A percentile compares a stretch with the other conserved stretches of the same genome.
phyloP scores from a whole-genome alignment of 1,284 basidiomycete species.

The Rhodofomes roseus region DNA sequence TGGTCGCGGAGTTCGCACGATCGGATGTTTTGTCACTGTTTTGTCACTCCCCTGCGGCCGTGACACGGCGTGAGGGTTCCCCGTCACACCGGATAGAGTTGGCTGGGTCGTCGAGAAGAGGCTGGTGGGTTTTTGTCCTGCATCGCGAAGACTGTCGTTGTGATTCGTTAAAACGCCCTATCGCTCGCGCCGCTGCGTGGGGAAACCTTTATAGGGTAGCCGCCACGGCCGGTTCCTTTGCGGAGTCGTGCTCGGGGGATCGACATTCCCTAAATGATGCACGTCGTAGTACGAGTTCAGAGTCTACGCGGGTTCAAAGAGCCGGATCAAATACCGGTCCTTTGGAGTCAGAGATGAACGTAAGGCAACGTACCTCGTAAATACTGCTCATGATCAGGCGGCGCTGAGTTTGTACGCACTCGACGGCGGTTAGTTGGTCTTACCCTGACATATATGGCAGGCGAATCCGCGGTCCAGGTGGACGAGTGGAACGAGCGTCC shows the following conservation, averaged over 20 bases:
- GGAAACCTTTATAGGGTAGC: background rate
- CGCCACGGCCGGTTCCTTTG: background rate
- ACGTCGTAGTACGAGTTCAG: background rate
- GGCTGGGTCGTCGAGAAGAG: background rate
- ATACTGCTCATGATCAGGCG: too few species aligned
- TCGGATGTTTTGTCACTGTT: background rate
- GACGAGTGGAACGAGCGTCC: background rate
- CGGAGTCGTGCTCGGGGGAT: background rate
- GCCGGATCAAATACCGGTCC: background rate
- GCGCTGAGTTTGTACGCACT: too few species aligned
- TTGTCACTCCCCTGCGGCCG: background rate
- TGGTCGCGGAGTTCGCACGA: slow-evolving; percentile 14
- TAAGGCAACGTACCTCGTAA: too few species aligned
- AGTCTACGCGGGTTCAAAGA: background rate
- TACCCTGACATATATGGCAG: background rate
- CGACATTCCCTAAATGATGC: background rate
- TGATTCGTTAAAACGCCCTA: background rate
- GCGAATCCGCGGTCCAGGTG: background rate
- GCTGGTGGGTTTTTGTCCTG: background rate
- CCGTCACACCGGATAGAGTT: background rate
- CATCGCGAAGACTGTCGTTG: background rate
- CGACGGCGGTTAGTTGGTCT: background rate
- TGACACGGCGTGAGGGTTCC: slow-evolving; percentile 2
- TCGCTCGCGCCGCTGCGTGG: background rate
- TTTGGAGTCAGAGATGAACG: too few species aligned